A percentile compares a stretch with the other conserved stretches of the same genome.
phyloP scores from a whole-genome alignment of 495 filamentous ascomycete genomes.

The Evernia prunastri region DNA sequence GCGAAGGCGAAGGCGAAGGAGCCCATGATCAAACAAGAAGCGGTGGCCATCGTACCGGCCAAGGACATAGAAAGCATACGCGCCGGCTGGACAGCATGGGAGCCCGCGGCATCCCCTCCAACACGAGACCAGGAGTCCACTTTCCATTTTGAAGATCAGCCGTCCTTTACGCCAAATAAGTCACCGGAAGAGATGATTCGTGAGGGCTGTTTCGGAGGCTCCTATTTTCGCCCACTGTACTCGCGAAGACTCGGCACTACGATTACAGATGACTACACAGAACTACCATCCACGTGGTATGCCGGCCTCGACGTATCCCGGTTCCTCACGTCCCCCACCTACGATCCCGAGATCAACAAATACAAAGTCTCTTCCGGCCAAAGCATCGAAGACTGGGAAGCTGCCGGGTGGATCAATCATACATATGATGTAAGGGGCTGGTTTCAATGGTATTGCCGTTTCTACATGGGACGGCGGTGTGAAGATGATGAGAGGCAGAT shows the following conservation, averaged over 20 bases:
- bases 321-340: constrained; percentile 33
- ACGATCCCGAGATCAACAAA: constrained; percentile 42
- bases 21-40: constrained; percentile 1
- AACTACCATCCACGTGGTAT: constrained; percentile 39
- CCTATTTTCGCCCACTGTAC: constrained; percentile 41
- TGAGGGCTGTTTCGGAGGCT: constrained; percentile 43
- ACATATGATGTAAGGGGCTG: constrained; percentile 42
- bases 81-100: constrained; percentile 40
- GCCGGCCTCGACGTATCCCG: constrained; percentile 31
- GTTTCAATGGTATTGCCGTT: constrained; percentile 49
- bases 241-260: constrained; percentile 36
- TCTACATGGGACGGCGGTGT: constrained; percentile 42
- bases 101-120: constrained; percentile 29
- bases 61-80: constrained; percentile 32
- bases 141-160: constrained; percentile 39
- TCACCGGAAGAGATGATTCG: constrained; percentile 42
- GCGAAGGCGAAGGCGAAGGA: constrained; percentile 1
- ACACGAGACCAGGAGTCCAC: constrained; percentile 34
- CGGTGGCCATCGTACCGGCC: constrained; percentile 2
- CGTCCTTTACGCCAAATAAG: constrained; percentile 42
- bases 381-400: constrained; percentile 46
- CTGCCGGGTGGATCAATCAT: constrained; percentile 43
- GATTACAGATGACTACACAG: constrained; percentile 37
- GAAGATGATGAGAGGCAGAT: constrained; percentile 46
- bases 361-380: constrained; percentile 44